Base-by-base conservation (phyloP, 805 yeast species). In the Kazachstania taianensis region DNA sequence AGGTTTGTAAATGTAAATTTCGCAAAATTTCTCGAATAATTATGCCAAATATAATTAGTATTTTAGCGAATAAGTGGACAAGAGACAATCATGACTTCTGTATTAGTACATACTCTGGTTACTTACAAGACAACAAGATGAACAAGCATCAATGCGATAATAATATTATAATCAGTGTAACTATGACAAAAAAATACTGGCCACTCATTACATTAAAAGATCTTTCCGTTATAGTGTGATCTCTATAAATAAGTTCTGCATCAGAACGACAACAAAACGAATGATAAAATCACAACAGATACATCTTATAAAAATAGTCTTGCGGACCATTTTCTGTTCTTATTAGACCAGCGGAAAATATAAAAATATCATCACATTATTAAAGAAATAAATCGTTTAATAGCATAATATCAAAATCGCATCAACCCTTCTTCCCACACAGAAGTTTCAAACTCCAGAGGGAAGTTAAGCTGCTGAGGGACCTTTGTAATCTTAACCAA, bases 181-280 rank as follows among this genome's bases (percentile, higher is more conserved):
- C 49, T 81, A 81, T 81, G 87, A 81, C 89, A 48, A 38, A 43
- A 37, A 42, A 41, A 69, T 66, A 67, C 46, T 61, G 60, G 55
- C 66, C 79, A 73, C 81, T 67, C 69, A 65, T 71, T 69, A 74
- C 75, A 67, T 69, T 74, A 76, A 69, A 66, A 61, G 60, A 62
- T 64, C 30, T 15, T 24, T 26, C 30, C 30, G 22, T 25, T 26
- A 26, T 24, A 24, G 28, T 19, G 9, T n/a, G 14, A 17, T 19
- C 10, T n/a, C 25, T 12, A 15, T 20, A 20, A 30, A 4, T 13
- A 7, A 18, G 13, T 12, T 32, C 32, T 12, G 23, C 28, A 42
- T 40, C 57, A 50, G 38, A 51, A 51, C 56, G 56, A 42, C 37
- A 29, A 16, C 20, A 29, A 33, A 36, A 32, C 10, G 19, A 15